phyloP scores from a whole-genome alignment of 2,329 filamentous ascomycete species.

The Exophiala sp. region DNA sequence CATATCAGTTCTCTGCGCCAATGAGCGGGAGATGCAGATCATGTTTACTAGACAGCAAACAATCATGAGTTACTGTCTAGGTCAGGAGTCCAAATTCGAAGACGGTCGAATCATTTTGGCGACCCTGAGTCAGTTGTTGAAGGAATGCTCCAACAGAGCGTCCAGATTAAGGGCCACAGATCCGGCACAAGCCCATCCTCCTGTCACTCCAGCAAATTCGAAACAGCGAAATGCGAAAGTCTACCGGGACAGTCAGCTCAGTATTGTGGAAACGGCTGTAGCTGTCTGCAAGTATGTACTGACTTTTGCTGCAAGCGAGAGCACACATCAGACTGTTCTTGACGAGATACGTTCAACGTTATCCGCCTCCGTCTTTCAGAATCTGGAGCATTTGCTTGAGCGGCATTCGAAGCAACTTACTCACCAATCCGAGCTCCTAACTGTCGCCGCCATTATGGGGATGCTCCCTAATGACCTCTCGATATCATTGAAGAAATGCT shows the following conservation, averaged over 20 bases:
- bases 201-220: slow-evolving; percentile 33
- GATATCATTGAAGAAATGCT: slow-evolving; percentile 9
- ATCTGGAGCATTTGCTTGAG: slow-evolving; percentile 11
- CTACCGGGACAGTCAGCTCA: slow-evolving; percentile 42
- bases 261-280: slow-evolving; percentile 38
- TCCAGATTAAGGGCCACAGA: slow-evolving; percentile 34
- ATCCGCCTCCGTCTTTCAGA: slow-evolving; percentile 2
- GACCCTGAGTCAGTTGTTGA: slow-evolving; percentile 41
- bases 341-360: slow-evolving; percentile 11
- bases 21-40: slow-evolving; percentile 38
- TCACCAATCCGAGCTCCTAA: slow-evolving; percentile 23
- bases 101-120: slow-evolving; percentile 37
- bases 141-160: slow-evolving; percentile 41
- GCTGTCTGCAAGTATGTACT: slow-evolving; percentile 41
- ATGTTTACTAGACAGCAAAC: slow-evolving; percentile 22
- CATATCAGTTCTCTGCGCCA: slow-evolving; percentile 40
- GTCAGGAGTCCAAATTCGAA: slow-evolving; percentile 17
- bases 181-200: slow-evolving; percentile 8
- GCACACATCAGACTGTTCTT: slow-evolving; percentile 7
- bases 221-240: slow-evolving; percentile 42
- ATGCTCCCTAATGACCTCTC: slow-evolving; percentile 20
- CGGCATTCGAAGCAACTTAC: slow-evolving; percentile 17
- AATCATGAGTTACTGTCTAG: slow-evolving; percentile 23
- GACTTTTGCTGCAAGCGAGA: slow-evolving; percentile 31
- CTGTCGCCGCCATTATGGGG: slow-evolving; percentile 11